Conservation (phyloP, 208 protist species). For the Trichomonas vaginalis region DNA sequence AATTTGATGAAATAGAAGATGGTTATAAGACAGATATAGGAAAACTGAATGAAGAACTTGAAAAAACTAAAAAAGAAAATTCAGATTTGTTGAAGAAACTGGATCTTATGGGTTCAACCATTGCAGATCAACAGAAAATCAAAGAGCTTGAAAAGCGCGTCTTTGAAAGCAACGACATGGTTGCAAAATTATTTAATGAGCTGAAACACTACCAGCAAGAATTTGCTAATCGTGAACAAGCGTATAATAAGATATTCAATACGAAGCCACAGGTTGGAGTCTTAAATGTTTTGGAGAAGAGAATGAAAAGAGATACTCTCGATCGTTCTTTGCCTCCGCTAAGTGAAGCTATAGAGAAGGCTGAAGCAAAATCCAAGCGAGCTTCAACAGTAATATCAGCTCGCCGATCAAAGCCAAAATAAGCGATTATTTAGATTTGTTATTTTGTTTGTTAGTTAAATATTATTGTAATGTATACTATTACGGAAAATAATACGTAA, state of each 20-base stretch:
- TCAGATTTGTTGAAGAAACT: too few species aligned
- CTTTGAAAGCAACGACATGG: neutral
- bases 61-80: too few species aligned
- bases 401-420: neutral
- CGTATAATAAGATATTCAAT: conserved; percentile 11
- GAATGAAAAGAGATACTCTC: neutral
- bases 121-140: neutral
- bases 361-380: neutral
- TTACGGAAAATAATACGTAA: too few species aligned
- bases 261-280: neutral
- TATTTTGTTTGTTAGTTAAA: too few species aligned
- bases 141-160: neutral
- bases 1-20: too few species aligned
- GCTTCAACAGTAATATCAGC: neutral
- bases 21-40: neutral
- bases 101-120: too few species aligned
- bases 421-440: too few species aligned
- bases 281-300: neutral
- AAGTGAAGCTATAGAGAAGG: neutral
- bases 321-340: neutral
- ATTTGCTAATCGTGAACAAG: neutral
- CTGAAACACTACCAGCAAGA: neutral
- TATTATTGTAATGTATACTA: too few species aligned
- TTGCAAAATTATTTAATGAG: neutral
- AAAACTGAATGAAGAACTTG: neutral